Evolutionary conservation across 2,329 filamentous ascomycete genomes (phyloP), one percentile per base, ranked within the genome.

Genomic region (Uncinocarpus reesii): DNA sequence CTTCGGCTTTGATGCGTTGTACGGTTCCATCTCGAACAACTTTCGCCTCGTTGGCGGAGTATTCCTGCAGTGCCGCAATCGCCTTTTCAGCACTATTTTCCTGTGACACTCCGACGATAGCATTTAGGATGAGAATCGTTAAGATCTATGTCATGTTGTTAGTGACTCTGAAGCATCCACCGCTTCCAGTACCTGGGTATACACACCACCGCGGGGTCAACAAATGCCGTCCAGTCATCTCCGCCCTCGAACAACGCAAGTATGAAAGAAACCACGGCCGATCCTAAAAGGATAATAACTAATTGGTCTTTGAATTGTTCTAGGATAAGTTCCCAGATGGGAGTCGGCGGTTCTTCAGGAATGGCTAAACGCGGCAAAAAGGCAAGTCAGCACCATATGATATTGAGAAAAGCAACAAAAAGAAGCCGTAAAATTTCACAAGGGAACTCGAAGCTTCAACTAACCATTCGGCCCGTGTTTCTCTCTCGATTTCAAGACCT

Each of bases 221-320:
- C 92, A 66, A 98, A 98, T 29, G 90, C 92, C 55, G 88, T 89
- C 88, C 88, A 95, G 59, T 88, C 92, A 59, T 89, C 87, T 53
- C 85, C 85, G 37, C 92, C 84, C 65, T 98, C 92, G 58, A 98
- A 88, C 10, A 98, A 76, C 21, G 92, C 92, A 53, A 98, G 75
- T 21, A 89, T 80, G 64, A 98, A 96, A 1, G 92, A 96, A 29
- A 98, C 83, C 16, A 84, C 87, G 8, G 92, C 92, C 31, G 90
- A 96, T 47, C 81, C 92, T 42, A 98, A 78, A 18, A 98, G 76
- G 58, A 98, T 98, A 47, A 98, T 78, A 57, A 98, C 92, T 41
- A 98, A 80, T 69, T 98, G 92, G 65, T 98, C 92, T 70, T 98
- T 95, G 77, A 98, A 98, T 67, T 98, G 92, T 71, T 98, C 92